Evolutionary conservation across 73 alveolate species (phyloP).

Genomic region (Paramecium sonneborni): DNA sequence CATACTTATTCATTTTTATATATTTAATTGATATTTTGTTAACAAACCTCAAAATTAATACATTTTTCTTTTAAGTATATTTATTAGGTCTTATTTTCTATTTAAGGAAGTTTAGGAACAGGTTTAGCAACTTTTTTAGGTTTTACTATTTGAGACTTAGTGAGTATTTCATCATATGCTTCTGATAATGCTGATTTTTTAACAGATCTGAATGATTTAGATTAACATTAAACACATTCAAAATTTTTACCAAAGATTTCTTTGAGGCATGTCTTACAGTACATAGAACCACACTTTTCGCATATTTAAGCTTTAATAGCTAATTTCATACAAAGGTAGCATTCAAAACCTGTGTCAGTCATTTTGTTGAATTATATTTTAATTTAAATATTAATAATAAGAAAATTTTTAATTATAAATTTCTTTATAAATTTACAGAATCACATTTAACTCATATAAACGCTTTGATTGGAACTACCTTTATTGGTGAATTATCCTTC

Average conservation of each 20-base stretch:
- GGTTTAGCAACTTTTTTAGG: neutral
- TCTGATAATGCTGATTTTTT: neutral
- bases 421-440: neutral
- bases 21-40: neutral
- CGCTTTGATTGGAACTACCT: constrained; percentile 44
- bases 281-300: neutral
- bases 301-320: neutral
- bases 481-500: constrained; percentile 57
- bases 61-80: neutral
- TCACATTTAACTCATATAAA: constrained; percentile 12
- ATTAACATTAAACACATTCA: neutral
- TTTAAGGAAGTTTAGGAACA: neutral
- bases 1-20: neutral
- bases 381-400: neutral
- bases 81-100: neutral
- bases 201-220: neutral
- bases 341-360: neutral
- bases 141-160: neutral
- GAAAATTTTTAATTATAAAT: neutral
- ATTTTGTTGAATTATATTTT: constrained; percentile 19
- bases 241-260: neutral
- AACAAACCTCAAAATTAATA: neutral
- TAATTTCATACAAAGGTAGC: neutral
- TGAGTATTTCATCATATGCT: neutral
- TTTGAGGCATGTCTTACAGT: neutral